Percentiles rank a stretch among this genome's conserved stretches.
These are phyloP conservation scores for Debaryomyces sp. DNA, from an alignment of 1,139 yeast species.

Conservation along the genomic window DNA sequence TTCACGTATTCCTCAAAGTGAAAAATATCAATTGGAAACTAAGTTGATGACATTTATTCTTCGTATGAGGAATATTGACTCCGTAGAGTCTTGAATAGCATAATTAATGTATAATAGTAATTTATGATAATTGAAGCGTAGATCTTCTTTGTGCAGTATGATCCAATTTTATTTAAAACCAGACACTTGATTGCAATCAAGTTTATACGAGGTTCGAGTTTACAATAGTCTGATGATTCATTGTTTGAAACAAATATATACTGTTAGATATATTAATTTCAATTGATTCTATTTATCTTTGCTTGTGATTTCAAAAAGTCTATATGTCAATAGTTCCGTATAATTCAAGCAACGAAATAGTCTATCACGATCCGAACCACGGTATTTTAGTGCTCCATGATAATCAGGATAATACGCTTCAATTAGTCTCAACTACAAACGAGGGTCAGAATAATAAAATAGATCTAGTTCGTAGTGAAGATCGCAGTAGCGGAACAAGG, in stretches of 20 bases:
- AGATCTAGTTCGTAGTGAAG: background rate
- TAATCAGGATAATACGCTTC: constrained; percentile 41
- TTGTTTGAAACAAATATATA: background rate
- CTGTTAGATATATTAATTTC: background rate
- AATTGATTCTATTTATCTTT: background rate
- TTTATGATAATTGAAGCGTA: background rate
- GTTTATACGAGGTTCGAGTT: background rate
- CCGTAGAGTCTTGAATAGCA: constrained; percentile 3
- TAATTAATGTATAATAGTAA: constrained; percentile 8
- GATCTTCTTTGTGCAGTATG: constrained; percentile 1
- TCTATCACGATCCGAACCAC: constrained; percentile 42
- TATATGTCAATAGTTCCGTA: constrained; percentile 46
- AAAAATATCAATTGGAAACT: constrained; percentile 33
- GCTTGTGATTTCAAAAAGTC: background rate
- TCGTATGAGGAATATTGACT: constrained; percentile 25
- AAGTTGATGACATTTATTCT: constrained; percentile 35
- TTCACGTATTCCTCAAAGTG: constrained; percentile 17
- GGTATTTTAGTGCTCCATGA: constrained; percentile 51
- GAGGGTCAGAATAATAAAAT: constrained; percentile 6
- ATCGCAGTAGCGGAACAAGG: constrained; percentile 3
- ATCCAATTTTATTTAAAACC: background rate
- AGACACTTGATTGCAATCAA: background rate
- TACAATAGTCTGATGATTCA: background rate
- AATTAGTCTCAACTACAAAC: constrained; percentile 26
- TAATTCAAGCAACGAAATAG: constrained; percentile 32